phyloP scores from a whole-genome alignment of 371 early-diverging fungal genomes.

The Thermomucor indicae-seudaticae region DNA sequence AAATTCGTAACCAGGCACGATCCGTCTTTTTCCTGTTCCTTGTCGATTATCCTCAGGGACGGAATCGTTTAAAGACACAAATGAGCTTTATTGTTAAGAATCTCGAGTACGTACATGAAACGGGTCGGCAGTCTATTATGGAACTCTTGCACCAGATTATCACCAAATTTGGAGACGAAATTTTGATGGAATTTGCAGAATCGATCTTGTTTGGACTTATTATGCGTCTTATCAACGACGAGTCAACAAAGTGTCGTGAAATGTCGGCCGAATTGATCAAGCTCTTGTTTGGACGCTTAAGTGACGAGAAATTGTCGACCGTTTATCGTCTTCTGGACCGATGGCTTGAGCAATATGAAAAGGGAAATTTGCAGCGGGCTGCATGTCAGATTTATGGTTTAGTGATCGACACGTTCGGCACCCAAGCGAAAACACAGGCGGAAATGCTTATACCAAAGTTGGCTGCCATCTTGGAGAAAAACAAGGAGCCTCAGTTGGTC shows the following conservation, averaged over 20 bases:
- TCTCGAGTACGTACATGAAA: slow-evolving; percentile 84
- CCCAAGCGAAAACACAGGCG: slow-evolving; percentile 50
- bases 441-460: slow-evolving; percentile 48
- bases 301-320: slow-evolving; percentile 48
- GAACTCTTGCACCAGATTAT: slow-evolving; percentile 77
- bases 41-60: slow-evolving; percentile 92
- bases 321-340: slow-evolving; percentile 60
- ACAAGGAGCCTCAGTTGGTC: slow-evolving; percentile 21
- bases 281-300: slow-evolving; percentile 56
- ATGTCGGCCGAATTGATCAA: slow-evolving; percentile 79
- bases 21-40: slow-evolving; percentile 83
- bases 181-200: slow-evolving; percentile 73
- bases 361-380: slow-evolving; percentile 62
- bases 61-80: slow-evolving; percentile 69
- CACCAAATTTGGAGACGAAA: slow-evolving; percentile 70
- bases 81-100: slow-evolving; percentile 87
- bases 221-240: slow-evolving; percentile 85
- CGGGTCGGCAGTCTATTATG: slow-evolving; percentile 86
- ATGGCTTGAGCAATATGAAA: slow-evolving; percentile 65
- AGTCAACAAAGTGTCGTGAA: slow-evolving; percentile 84
- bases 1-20: slow-evolving; percentile 82
- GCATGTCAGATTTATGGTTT: slow-evolving; percentile 86
- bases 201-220: slow-evolving; percentile 82
- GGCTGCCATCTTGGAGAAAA: slow-evolving; percentile 31
- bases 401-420: slow-evolving; percentile 70